These are phyloP conservation scores for Penicillium tannophilum DNA, from an alignment of 495 filamentous ascomycete species.

Conservation along the genomic window DNA sequence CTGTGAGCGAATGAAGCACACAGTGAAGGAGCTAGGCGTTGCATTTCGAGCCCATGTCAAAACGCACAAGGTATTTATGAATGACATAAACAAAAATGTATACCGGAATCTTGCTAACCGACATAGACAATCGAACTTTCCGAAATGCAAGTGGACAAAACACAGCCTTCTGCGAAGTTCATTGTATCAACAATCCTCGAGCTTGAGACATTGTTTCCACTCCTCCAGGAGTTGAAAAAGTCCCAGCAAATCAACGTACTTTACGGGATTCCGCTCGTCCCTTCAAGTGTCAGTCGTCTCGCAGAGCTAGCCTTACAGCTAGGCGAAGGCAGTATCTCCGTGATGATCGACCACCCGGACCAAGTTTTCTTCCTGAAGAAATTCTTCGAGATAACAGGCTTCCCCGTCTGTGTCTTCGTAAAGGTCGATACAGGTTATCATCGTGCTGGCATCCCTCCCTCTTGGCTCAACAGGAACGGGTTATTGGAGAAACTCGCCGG, in stretches of 20 bases:
- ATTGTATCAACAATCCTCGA: slow-evolving; percentile 80
- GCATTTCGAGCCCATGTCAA: slow-evolving; percentile 84
- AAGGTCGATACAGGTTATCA: slow-evolving; percentile 80
- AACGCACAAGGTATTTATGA: slow-evolving; percentile 71
- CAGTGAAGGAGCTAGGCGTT: slow-evolving; percentile 58
- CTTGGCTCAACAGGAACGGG: slow-evolving; percentile 49
- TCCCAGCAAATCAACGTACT: slow-evolving; percentile 66
- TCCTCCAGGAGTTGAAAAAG: slow-evolving; percentile 59
- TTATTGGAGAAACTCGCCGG: slow-evolving; percentile 56
- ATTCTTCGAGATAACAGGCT: slow-evolving; percentile 39
- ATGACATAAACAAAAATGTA: background rate
- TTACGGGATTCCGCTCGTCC: slow-evolving; percentile 73
- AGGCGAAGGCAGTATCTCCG: slow-evolving; percentile 55
- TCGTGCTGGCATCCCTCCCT: slow-evolving; percentile 67
- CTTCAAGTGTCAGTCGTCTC: slow-evolving; percentile 62
- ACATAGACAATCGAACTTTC: slow-evolving; percentile 71
- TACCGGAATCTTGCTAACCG: background rate
- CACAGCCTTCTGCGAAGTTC: slow-evolving; percentile 56
- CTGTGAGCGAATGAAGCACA: slow-evolving; percentile 72
- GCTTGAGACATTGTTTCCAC: slow-evolving; percentile 66
- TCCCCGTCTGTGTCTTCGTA: slow-evolving; percentile 61
- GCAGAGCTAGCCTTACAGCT: slow-evolving; percentile 50
- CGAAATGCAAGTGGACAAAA: slow-evolving; percentile 68
- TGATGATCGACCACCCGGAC: slow-evolving; percentile 73
- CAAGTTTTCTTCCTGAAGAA: slow-evolving; percentile 54